Percentiles rank a stretch among this genome's conserved stretches.
phyloP scores from a whole-genome alignment of 805 yeast species.

The Wickerhamomyces chaumierensis region DNA sequence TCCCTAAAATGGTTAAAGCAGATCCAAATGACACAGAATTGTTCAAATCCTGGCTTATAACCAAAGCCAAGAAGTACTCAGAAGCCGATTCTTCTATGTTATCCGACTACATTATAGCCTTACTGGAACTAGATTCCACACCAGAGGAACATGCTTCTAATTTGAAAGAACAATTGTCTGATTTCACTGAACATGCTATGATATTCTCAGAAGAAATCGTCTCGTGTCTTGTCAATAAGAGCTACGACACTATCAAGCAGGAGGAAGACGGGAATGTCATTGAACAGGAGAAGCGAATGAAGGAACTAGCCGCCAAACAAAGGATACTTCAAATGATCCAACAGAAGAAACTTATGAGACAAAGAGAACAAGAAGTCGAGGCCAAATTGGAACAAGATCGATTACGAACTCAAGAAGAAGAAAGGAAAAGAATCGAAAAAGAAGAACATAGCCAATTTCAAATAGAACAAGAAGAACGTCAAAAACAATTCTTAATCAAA shows the following conservation, averaged over 20 bases:
- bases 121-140: constrained; percentile 24
- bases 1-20: neutral
- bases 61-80: constrained; percentile 12
- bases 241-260: neutral
- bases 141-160: constrained; percentile 21
- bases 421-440: constrained; percentile 1
- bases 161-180: constrained; percentile 25
- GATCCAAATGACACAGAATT: neutral
- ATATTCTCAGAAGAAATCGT: constrained; percentile 17
- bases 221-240: neutral
- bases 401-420: neutral
- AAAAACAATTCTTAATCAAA: constrained; percentile 29
- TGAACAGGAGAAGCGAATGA: neutral
- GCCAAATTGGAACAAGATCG: neutral
- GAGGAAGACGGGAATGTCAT: too few species aligned
- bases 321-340: neutral
- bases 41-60: constrained; percentile 20
- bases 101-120: constrained; percentile 32
- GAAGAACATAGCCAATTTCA: neutral
- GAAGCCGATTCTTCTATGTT: constrained; percentile 33
- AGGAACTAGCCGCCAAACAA: neutral
- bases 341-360: neutral
- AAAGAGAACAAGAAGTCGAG: neutral
- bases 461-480: constrained; percentile 9
- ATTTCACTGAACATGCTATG: constrained; percentile 24